Base-by-base conservation (phyloP, 768 basidiomycete species). In the Amanita polypyramis region DNA sequence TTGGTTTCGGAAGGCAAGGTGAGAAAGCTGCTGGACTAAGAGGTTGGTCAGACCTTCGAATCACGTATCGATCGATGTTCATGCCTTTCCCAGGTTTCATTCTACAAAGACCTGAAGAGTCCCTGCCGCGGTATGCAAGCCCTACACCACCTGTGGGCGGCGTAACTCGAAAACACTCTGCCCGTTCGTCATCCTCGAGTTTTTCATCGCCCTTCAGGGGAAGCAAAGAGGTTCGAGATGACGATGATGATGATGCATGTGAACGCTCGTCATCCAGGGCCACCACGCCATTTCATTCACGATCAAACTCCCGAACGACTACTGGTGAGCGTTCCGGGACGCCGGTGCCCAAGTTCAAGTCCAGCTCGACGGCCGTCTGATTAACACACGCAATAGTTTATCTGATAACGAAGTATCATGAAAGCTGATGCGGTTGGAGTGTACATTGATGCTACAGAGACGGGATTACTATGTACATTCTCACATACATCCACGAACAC, bases 1-100 rank as follows among this genome's bases (percentile, higher is more conserved):
- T 77, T 59, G 89, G 90, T 1, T 93, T 92, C 55, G 90, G 89
- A 14, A 71, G 77, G 43, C 85, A 88, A 59, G 88, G 76, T 17
- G 85, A 90, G 70, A 89, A 84, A 66, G 72, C 73, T 34, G 87
- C 87, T 4, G 82, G 72, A 3, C 66, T 83, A 43, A 76, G 73
- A 57, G 86, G 87, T 63, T 61, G 52, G 62, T 61, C 21, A n/a
- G 27, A 32, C 14, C 27, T 27, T 27, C 25, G 29, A 8, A 5
- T 14, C 23, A 4, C 21, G 4, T 9, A 15, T 38, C 11, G 17
- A 8, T 14, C 35, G 19, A 25, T 23, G 33, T 33, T 37, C 34
- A 42, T 25, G 17, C 33, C 19, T 17, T 10, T 43, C 52, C 11
- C 20, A 77, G 79, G 79, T 3, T 81, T 76, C 62, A 48, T 78